phyloP scores from a whole-genome alignment of 805 yeast species.

The Hanseniaspora lindneri region DNA sequence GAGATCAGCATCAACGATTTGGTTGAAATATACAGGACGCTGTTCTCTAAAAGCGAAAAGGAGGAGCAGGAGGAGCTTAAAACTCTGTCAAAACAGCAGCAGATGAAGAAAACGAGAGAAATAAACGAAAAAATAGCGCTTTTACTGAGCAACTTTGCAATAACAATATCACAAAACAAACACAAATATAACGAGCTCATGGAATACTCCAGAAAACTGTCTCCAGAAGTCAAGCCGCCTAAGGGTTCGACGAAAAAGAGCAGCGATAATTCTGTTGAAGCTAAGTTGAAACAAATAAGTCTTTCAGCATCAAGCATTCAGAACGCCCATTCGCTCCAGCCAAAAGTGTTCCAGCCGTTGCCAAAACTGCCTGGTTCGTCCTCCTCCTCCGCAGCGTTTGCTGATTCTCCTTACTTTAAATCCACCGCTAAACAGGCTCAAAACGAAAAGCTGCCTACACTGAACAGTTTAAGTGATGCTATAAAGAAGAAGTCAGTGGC shows the following conservation, averaged over 20 bases:
- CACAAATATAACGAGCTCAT: constrained; percentile 29
- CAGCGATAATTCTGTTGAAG: constrained; percentile 21
- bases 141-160: constrained; percentile 49
- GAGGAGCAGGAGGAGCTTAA: constrained; percentile 18
- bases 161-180: constrained; percentile 41
- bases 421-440: constrained; percentile 16
- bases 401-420: constrained; percentile 4
- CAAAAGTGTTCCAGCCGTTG: constrained; percentile 17
- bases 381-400: constrained; percentile 15
- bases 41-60: constrained; percentile 33
- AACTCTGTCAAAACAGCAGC: background rate
- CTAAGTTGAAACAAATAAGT: background rate
- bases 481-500: constrained; percentile 1
- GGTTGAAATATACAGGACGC: constrained; percentile 34
- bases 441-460: background rate
- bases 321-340: constrained; percentile 15
- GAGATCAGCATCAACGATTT: constrained; percentile 40
- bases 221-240: background rate
- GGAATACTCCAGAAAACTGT: background rate
- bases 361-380: constrained; percentile 27
- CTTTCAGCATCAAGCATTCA: background rate
- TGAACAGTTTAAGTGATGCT: background rate
- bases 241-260: background rate
- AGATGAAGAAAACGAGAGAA: background rate
- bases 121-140: constrained; percentile 41